Evolutionary conservation across 2,329 filamentous ascomycete species (phyloP), one percentile per base, ranked within the genome.

Genomic region (Xylaria hypoxylon): DNA sequence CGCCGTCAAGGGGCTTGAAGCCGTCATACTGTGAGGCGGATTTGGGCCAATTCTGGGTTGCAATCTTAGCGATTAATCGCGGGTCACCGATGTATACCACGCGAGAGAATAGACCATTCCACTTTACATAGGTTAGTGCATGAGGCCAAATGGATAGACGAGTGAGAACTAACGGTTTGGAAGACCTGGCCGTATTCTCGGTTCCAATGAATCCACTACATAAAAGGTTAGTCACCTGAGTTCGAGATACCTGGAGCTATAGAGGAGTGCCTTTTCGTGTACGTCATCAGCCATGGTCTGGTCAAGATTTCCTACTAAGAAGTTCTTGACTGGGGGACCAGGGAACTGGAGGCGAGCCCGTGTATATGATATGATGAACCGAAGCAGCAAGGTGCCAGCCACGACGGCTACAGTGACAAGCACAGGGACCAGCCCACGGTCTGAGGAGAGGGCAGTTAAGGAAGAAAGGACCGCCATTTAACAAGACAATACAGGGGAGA

Each of bases 191-290:
- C 65, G 35, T 65, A 68, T 53, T 68, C 62, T 59, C 65, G 57
- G 48, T 68, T 68, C 65, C 65, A 68, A 7, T 61, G 22, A 22
- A 68, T 55, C 65, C 65, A 68, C 65, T 68, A 53, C 11, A 55
- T 5, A 35, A 45, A 26, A 2, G 7, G 13, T 68, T 44, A 68
- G 58, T 13, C 26, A 31, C 11, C 5, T 11, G 3, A 2, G 22
- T 6, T 22, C 5, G 15, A 22, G 33, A 38, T 45, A 5, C 1
- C 13, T 17, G 0, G 28, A 51, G n/a, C 1, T 8, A 40, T 19
- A 38, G 22, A 6, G 10, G 2, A 28, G 5, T 31, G 63, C 64
- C 60, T 68, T 68, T 48, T 65, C 62, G 45, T 68, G 65, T 44
- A 68, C 62, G 22, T 68, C 58, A 40, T 68, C 42, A 5, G 35